Evolutionary conservation across 2,329 filamentous ascomycete genomes (phyloP).

Genomic region (Beauveria varroae): DNA sequence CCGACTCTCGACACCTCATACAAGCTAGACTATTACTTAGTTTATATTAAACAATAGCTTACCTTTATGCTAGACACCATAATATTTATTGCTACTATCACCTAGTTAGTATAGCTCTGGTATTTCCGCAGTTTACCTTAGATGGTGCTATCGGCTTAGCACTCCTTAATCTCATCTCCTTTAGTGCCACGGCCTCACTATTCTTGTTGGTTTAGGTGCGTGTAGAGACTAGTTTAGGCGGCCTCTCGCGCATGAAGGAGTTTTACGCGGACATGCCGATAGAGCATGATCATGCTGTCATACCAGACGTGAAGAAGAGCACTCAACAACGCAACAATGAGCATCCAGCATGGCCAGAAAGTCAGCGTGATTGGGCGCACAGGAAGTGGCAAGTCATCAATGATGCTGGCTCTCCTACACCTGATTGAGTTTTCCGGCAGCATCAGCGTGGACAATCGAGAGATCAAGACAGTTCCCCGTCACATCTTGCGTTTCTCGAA

Average conservation of each 20-base stretch:
- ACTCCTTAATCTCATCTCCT: too few species aligned
- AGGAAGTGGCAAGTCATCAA: conserved; percentile 13
- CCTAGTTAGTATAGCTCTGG: too few species aligned
- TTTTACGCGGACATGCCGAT: too few species aligned
- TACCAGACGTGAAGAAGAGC: neutral
- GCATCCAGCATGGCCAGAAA: conserved; percentile 16
- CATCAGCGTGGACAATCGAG: conserved; percentile 22
- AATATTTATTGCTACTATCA: conserved; percentile 31
- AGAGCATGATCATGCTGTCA: too few species aligned
- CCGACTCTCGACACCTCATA: conserved; percentile 42
- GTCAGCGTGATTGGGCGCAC: conserved; percentile 17
- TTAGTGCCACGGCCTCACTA: too few species aligned
- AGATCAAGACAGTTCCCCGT: conserved; percentile 19
- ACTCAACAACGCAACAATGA: conserved; percentile 12
- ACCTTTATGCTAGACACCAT: conserved; percentile 37
- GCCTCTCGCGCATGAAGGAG: too few species aligned
- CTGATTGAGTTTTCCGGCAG: conserved; percentile 16
- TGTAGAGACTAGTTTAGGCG: too few species aligned
- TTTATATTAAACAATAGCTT: conserved; percentile 47
- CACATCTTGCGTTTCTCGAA: conserved; percentile 19
- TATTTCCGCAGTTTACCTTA: too few species aligned
- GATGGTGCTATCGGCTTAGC: too few species aligned
- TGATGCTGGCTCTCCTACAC: conserved; percentile 7
- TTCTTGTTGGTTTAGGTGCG: too few species aligned
- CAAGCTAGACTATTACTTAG: conserved; percentile 46